Base-by-base conservation (phyloP, 2,329 filamentous ascomycete genomes). In the Myriangium duriaei region DNA sequence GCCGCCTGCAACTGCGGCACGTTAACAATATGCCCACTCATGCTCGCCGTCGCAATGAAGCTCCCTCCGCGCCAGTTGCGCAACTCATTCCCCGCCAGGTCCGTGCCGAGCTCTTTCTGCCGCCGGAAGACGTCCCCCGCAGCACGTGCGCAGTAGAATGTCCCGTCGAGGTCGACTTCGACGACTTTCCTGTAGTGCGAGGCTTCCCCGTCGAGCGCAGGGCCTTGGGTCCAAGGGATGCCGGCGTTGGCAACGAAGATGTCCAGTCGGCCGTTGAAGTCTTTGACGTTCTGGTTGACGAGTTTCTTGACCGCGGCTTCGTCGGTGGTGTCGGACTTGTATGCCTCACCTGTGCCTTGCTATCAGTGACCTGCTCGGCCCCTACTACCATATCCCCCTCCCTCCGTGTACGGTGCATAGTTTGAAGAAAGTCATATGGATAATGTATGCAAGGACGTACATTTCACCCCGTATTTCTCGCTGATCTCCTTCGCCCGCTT, bases 221-320 rank as follows among this genome's bases (percentile, higher is more conserved):
- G 55, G 0, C 79, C 78, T 42, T 82, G 67, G 2, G 71, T 76
- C 80, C 80, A 87, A 1, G 76, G 69, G 37, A 86, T 76, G 36
- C 81, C 81, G 11, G 78, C 77, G 54, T 91, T 88, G 48, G 82
- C 81, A 31, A 87, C 73, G 50, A 88, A 85, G 47, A 85, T 67
- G 50, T 87, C 82, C 6, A 88, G 71, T 4, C 80, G 73, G 42
- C 77, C 77, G 52, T 80, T 76, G 60, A 87, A 81, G 11, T 87
- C 80, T 42, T 63, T 55, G 37, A 67, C 60, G 32, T 59, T 59
- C 15, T 54, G 46, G 37, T 63, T 57, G 17, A 68, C 53, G 31
- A 58, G 54, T 34, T 59, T 46, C 45, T 64, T 56, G 13, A 66
- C 60, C 15, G 56, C 54, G 30, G 62, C 51, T 16, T 56, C 52